phyloP scores from a whole-genome alignment of 441 rosid genomes.

The Populus hybrid region DNA sequence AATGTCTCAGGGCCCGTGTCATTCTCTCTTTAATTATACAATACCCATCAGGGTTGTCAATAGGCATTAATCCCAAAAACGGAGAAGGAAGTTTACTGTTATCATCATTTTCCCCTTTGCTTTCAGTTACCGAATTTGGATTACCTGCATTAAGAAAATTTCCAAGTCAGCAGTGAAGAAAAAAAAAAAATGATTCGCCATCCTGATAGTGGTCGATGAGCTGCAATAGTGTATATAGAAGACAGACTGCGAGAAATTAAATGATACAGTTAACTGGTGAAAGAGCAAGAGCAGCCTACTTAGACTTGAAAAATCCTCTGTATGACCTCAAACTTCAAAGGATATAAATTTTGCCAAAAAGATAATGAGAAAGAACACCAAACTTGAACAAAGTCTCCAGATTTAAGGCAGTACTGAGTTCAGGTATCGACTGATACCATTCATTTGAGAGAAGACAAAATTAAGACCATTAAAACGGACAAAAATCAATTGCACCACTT shows the following conservation, averaged over 20 bases:
- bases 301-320: neutral
- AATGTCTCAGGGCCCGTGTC: conserved; percentile 75
- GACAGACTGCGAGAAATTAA: neutral
- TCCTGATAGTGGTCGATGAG: neutral
- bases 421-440: neutral
- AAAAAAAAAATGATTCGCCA: conserved; percentile 9
- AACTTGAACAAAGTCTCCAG: neutral
- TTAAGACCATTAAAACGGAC: neutral
- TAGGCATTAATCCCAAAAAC: conserved; percentile 39
- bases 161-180: conserved; percentile 6
- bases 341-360: neutral
- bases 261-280: neutral
- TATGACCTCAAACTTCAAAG: neutral
- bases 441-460: neutral
- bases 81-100: conserved; percentile 48
- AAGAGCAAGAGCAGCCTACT: neutral
- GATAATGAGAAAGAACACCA: neutral
- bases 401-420: neutral
- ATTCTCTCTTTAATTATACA: conserved; percentile 76
- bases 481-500: neutral
- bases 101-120: conserved; percentile 33
- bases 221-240: neutral
- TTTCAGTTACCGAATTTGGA: conserved; percentile 40
- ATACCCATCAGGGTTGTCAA: conserved; percentile 58
- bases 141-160: conserved; percentile 46